Conservation (phyloP, 768 basidiomycete species). For the Polyporus arcularius region DNA sequence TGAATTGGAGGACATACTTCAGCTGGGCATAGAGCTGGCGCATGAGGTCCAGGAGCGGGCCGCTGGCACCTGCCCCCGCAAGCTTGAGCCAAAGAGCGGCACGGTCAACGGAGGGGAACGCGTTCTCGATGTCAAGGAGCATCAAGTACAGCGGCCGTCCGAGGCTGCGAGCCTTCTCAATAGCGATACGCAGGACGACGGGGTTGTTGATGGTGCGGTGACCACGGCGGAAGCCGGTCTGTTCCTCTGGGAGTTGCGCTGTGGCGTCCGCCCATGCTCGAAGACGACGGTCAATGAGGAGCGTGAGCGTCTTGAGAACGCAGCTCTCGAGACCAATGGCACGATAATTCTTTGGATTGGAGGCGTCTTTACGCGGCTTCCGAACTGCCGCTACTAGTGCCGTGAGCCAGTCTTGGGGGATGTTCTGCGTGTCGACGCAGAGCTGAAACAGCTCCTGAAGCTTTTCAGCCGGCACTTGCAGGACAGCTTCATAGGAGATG, state of each 20-base stretch:
- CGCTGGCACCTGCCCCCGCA: too few species aligned
- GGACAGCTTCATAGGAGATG: background rate
- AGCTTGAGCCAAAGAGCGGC: too few species aligned
- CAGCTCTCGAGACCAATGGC: slow-evolving; percentile 33
- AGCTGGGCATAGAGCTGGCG: too few species aligned
- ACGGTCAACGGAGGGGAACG: too few species aligned
- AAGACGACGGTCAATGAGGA: slow-evolving; percentile 26
- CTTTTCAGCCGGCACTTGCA: background rate
- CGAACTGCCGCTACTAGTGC: slow-evolving; percentile 2
- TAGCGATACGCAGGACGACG: too few species aligned
- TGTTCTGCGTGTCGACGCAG: background rate
- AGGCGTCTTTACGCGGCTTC: slow-evolving; percentile 22
- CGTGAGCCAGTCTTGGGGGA: slow-evolving; percentile 2
- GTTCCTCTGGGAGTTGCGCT: slow-evolving; percentile 28
- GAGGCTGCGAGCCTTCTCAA: too few species aligned
- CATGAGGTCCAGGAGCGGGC: too few species aligned
- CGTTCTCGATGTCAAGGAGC: too few species aligned
- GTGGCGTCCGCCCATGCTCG: slow-evolving; percentile 22
- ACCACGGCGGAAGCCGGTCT: slow-evolving; percentile 31
- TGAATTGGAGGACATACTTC: too few species aligned
- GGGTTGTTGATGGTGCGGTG: too few species aligned
- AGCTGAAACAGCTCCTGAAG: background rate
- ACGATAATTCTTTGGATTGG: slow-evolving; percentile 27
- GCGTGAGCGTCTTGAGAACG: slow-evolving; percentile 26
- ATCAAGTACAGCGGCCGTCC: too few species aligned